Percentiles rank a stretch among this genome's conserved stretches.
Evolutionary conservation across 139 green algal genomes (phyloP).

Genomic region (Closterium sp.): DNA sequence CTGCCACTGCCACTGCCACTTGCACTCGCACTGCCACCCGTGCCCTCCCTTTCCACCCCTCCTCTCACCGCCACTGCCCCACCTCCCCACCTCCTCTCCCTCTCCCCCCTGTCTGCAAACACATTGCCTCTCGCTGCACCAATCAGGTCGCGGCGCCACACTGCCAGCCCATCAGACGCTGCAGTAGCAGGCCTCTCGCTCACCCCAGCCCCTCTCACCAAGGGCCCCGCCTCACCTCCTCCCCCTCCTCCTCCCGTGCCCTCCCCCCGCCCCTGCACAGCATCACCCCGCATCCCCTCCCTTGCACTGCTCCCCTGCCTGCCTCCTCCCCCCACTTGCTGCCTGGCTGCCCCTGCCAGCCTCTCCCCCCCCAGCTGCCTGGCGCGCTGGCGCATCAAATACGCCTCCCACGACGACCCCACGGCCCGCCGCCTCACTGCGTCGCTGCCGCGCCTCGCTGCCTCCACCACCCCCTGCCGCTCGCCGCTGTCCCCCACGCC

Average conservation of each 20-base stretch:
- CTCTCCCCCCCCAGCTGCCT: neutral
- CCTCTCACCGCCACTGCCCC: neutral
- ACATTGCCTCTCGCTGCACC: neutral
- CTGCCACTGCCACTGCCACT: neutral
- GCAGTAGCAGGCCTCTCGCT: neutral
- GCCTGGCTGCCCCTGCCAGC: neutral
- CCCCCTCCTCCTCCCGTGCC: neutral
- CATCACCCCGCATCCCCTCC: neutral
- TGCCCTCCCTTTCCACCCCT: neutral
- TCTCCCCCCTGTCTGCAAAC: neutral
- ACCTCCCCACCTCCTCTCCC: neutral
- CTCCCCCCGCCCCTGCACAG: neutral
- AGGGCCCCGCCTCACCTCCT: neutral
- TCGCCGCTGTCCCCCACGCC: neutral
- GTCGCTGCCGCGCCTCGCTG: neutral
- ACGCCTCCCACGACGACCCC: neutral
- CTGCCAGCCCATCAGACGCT: neutral
- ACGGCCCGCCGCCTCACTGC: neutral
- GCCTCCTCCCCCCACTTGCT: too few species aligned
- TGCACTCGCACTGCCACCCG: too few species aligned
- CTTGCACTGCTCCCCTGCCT: neutral
- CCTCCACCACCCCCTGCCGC: neutral
- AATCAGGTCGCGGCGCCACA: neutral
- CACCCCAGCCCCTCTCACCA: neutral
- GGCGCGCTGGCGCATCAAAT: neutral